These are phyloP conservation scores for Yamadazyma atlantica DNA, from an alignment of 1,139 yeast species.

Conservation along the genomic window DNA sequence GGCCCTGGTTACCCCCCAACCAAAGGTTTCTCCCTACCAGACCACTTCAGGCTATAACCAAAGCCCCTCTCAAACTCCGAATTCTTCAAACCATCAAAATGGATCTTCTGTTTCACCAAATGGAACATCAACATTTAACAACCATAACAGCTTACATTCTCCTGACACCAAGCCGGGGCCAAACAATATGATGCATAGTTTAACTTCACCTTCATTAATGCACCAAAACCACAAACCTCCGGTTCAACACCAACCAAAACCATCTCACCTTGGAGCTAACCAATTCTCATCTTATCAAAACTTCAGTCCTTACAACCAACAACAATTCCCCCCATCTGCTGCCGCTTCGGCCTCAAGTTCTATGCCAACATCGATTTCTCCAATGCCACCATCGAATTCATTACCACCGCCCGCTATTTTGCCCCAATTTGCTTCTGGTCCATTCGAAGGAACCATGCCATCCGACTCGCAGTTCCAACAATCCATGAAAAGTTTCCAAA, in stretches of 20 bases:
- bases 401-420: background rate
- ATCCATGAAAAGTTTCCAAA: background rate
- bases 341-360: background rate
- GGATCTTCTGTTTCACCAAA: background rate
- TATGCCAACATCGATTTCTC: background rate
- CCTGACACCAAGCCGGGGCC: background rate
- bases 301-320: conserved; percentile 2
- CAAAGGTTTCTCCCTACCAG: background rate
- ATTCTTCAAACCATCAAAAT: background rate
- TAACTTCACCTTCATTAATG: background rate
- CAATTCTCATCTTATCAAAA: background rate
- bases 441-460: background rate
- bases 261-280: background rate
- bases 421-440: background rate
- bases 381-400: background rate
- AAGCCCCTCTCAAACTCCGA: too few relatives aligned
- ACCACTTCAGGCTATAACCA: background rate
- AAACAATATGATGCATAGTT: background rate
- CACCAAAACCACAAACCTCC: background rate
- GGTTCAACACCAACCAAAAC: background rate
- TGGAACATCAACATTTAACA: background rate
- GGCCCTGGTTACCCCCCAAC: background rate
- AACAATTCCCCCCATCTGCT: conserved; percentile 2
- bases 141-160: background rate
- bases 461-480: conserved; percentile 1